A percentile compares a stretch with the other conserved stretches of the same genome.
Evolutionary conservation across 768 basidiomycete species (phyloP).

Genomic region (Candolleomyces aberdarensis): DNA sequence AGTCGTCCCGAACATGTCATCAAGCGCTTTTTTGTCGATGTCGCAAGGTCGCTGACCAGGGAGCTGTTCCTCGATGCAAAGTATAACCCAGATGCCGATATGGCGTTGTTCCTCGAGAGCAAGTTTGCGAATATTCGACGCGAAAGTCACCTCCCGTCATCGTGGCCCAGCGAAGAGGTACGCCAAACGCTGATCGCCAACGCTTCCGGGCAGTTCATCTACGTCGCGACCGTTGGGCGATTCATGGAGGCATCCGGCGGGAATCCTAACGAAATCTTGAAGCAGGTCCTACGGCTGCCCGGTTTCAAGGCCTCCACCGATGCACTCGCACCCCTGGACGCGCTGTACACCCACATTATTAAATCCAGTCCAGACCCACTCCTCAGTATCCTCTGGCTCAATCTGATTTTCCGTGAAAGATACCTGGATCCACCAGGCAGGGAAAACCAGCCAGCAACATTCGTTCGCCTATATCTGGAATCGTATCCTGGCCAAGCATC

Average conservation of each 20-base stretch:
- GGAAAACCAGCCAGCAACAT: not conserved
- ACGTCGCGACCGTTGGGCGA: conserved; percentile 11
- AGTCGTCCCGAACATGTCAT: not conserved
- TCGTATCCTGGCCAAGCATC: not conserved
- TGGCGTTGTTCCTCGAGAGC: not conserved
- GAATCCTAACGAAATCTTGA: too few relatives aligned
- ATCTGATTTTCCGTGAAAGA: not conserved
- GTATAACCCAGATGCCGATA: conserved; percentile 2
- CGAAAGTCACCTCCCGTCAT: not conserved
- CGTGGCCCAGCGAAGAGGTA: not conserved
- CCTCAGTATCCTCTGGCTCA: not conserved
- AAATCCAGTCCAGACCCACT: not conserved
- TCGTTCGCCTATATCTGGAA: not conserved
- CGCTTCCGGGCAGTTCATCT: conserved; percentile 15
- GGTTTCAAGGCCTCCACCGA: not conserved
- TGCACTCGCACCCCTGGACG: not conserved
- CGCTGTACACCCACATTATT: not conserved
- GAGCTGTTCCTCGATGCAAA: conserved; percentile 1
- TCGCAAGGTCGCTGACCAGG: not conserved
- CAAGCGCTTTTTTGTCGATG: not conserved
- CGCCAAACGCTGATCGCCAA: not conserved
- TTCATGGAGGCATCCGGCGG: not conserved
- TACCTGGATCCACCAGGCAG: not conserved
- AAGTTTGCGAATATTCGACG: not conserved
- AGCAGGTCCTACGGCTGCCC: too few relatives aligned